Evolutionary conservation across 345 rosid species (phyloP), one percentile per base, ranked within the genome.

Genomic region (Brassica carinata): DNA sequence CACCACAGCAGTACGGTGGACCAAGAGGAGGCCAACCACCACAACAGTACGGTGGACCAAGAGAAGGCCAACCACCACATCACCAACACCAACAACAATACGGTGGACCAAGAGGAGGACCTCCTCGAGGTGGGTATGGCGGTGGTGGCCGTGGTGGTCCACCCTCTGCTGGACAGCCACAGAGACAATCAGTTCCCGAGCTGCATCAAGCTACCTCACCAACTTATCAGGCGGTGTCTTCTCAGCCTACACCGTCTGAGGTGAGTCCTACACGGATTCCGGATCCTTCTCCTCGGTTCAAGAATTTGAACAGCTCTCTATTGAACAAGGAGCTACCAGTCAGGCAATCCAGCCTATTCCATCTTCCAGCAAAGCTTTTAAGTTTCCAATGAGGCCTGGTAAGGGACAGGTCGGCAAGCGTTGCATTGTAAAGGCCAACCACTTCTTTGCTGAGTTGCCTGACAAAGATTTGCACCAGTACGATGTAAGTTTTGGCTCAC

Each of bases 391-490:
- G 78, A 86, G 97, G 63, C 98, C 98, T 68, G 97, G 96, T 23
- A 89, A 81, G 82, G 98, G 98, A 53, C 80, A 55, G 34, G 33
- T 59, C 36, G 97, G 98, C 10, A 82, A 8, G 17, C 89, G 70
- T 67, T 92, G 97, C 80, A 87, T 92, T 13, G 94, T 94, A 7
- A 94, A 94, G 86, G 98, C 98, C n/a, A 94, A 94, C 74, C 98
- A 94, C 84, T 94, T 94, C 79, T 92, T 91, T 79, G 97, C 95
- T 18, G 92, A 94, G 66, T 71, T 94, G 48, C 97, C 97, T 3
- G 94, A 94, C 79, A 94, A 91, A 76, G 98, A 94, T 87, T 83
- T 94, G 85, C 98, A 94, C 84, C 98, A 94, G 69, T 94, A 94
- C 81, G 97, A 94, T 67, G 98, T 94, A 80, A 85, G 89, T 79